A percentile compares a stretch with the other conserved stretches of the same genome.
These are phyloP conservation scores for Plasmodium ovale DNA, from an alignment of 169 alveolate species.

Conservation along the genomic window DNA sequence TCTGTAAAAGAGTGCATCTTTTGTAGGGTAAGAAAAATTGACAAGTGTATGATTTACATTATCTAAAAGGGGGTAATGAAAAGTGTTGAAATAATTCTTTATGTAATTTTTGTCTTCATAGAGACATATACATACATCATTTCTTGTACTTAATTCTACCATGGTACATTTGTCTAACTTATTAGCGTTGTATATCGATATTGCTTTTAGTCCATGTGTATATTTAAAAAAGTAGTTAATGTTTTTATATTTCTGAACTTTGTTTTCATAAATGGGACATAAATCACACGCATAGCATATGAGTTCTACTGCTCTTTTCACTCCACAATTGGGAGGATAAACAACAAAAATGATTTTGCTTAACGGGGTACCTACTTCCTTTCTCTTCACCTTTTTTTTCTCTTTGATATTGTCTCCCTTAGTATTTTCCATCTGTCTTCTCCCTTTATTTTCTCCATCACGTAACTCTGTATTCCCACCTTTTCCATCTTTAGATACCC, in stretches of 20 bases:
- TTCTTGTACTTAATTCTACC: slow-evolving; percentile 23
- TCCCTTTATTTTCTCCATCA: neutral
- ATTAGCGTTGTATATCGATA: slow-evolving; percentile 65
- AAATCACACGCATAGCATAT: slow-evolving; percentile 64
- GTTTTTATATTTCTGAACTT: slow-evolving; percentile 67
- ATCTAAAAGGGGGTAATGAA: slow-evolving; percentile 9
- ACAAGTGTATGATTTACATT: slow-evolving; percentile 38
- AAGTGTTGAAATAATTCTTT: slow-evolving; percentile 7
- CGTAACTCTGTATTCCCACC: neutral
- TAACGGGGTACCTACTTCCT: neutral
- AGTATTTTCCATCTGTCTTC: neutral
- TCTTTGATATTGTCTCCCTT: neutral
- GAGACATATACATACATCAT: slow-evolving; percentile 41
- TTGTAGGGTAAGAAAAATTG: slow-evolving; percentile 37
- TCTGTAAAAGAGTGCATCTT: slow-evolving; percentile 30
- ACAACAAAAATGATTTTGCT: slow-evolving; percentile 33
- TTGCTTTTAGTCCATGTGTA: slow-evolving; percentile 65
- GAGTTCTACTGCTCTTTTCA: slow-evolving; percentile 37
- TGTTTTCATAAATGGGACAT: slow-evolving; percentile 53
- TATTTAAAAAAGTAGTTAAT: slow-evolving; percentile 61
- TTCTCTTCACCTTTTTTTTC: neutral
- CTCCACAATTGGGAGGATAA: slow-evolving; percentile 68
- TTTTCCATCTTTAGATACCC: neutral
- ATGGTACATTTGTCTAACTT: slow-evolving; percentile 28
- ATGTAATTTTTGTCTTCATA: slow-evolving; percentile 57